Evolutionary conservation across 495 filamentous ascomycete genomes (phyloP).

Genomic region (Trichocladium uniseriatum): DNA sequence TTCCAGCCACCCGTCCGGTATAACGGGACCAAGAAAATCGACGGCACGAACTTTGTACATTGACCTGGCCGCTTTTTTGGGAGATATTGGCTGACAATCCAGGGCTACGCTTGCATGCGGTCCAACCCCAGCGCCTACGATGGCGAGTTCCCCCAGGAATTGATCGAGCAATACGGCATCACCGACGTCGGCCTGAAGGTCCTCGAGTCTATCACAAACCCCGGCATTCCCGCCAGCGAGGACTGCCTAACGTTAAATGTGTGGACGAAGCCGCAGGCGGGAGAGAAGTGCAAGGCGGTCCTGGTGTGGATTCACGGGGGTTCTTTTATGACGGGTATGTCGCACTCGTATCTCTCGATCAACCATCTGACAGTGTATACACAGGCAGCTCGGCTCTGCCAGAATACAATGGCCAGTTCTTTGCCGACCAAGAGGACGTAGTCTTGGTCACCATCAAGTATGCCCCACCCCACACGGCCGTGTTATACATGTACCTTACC

Average conservation of each 20-base stretch:
- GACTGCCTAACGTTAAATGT: slow-evolving; percentile 48
- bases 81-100: neutral
- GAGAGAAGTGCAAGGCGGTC: slow-evolving; percentile 17
- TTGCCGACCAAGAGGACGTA: slow-evolving; percentile 2
- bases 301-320: slow-evolving; percentile 25
- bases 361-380: too few species aligned
- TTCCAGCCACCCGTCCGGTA: slow-evolving; percentile 33
- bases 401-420: slow-evolving; percentile 2
- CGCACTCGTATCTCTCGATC: neutral
- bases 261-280: slow-evolving; percentile 28
- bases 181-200: neutral
- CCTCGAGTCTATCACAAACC: neutral
- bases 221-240: slow-evolving; percentile 27
- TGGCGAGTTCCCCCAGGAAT: neutral
- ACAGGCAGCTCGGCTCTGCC: slow-evolving; percentile 1
- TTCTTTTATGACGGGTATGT: slow-evolving; percentile 25
- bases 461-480: too few species aligned
- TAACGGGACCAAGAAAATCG: slow-evolving; percentile 48
- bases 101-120: neutral
- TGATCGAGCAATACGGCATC: neutral
- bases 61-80: neutral
- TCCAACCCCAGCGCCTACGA: slow-evolving; percentile 1
- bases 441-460: slow-evolving; percentile 5
- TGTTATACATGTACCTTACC: too few species aligned
- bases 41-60: slow-evolving; percentile 30